A percentile compares a stretch with the other conserved stretches of the same genome.
These are phyloP conservation scores for Diaporthe velutina DNA, from an alignment of 2,329 filamentous ascomycete genomes.

Conservation along the genomic window DNA sequence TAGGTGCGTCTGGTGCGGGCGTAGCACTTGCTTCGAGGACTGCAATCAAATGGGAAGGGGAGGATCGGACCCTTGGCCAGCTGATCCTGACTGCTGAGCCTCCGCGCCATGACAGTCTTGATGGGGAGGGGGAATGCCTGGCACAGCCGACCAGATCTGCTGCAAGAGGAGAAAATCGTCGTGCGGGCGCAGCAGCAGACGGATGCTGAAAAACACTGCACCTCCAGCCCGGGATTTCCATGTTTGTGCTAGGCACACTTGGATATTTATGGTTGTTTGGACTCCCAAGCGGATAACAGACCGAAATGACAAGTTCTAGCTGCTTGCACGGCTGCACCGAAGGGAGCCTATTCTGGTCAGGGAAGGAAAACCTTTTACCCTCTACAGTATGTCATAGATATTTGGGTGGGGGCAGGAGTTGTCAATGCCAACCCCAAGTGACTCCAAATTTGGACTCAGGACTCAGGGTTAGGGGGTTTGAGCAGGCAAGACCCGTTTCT, in stretches of 20 bases:
- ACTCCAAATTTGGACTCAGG: background rate
- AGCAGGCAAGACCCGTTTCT: background rate
- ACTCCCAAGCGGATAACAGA: constrained; percentile 1
- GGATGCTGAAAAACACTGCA: background rate
- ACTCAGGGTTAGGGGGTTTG: background rate
- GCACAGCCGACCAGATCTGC: constrained; percentile 21
- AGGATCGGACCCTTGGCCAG: constrained; percentile 23
- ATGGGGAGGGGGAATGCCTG: background rate
- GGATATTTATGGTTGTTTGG: constrained; percentile 1
- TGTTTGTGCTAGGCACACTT: background rate
- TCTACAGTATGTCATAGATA: background rate
- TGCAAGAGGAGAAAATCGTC: background rate
- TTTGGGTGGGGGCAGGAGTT: background rate
- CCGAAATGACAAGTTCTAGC: background rate
- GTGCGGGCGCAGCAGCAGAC: background rate
- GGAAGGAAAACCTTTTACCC: background rate
- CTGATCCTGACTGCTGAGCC: constrained; percentile 20
- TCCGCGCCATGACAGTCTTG: background rate
- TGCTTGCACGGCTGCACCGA: constrained; percentile 7
- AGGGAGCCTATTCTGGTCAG: background rate
- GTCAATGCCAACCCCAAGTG: background rate
- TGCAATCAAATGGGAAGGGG: background rate
- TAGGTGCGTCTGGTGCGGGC: background rate
- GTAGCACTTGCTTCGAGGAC: background rate
- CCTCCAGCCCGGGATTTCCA: background rate